Evolutionary conservation across 176 grass and related monocot species (phyloP).

Genomic region (Typha latifolia): DNA sequence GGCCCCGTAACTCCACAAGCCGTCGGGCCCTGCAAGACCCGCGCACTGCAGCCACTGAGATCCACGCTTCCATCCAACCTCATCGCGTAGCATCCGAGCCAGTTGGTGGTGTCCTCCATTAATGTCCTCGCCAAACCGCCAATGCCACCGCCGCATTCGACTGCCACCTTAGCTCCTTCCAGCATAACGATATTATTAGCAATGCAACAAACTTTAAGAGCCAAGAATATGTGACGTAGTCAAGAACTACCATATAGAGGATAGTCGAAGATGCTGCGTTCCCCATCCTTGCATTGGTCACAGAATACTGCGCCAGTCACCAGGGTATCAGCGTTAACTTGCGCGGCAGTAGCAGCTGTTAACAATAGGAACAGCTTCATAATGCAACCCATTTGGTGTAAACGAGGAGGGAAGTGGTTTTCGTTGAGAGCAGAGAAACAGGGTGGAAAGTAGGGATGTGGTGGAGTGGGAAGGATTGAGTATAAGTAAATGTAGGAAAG

Average conservation of each 20-base stretch:
- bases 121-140: background rate
- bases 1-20: slow-evolving; percentile 32
- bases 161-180: slow-evolving; percentile 56
- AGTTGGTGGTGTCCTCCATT: slow-evolving; percentile 67
- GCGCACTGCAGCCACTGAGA: slow-evolving; percentile 68
- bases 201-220: background rate
- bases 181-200: background rate
- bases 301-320: slow-evolving; percentile 86
- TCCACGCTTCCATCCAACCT: slow-evolving; percentile 62
- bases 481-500: too few species aligned
- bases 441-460: too few species aligned
- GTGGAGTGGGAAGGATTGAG: too few species aligned
- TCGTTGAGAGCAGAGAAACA: too few species aligned
- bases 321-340: slow-evolving; percentile 43
- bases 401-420: too few species aligned
- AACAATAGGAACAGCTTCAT: background rate
- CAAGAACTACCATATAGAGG: slow-evolving; percentile 47
- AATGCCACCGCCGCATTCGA: slow-evolving; percentile 54
- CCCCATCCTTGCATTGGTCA: slow-evolving; percentile 83
- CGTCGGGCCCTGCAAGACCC: slow-evolving; percentile 43
- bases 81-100: slow-evolving; percentile 65
- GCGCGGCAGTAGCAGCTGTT: background rate
- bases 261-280: slow-evolving; percentile 65
- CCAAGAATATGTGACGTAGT: slow-evolving; percentile 7
- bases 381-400: too few species aligned